These are phyloP conservation scores for Fusarium xylarioides DNA, from an alignment of 2,329 filamentous ascomycete species.

Conservation along the genomic window DNA sequence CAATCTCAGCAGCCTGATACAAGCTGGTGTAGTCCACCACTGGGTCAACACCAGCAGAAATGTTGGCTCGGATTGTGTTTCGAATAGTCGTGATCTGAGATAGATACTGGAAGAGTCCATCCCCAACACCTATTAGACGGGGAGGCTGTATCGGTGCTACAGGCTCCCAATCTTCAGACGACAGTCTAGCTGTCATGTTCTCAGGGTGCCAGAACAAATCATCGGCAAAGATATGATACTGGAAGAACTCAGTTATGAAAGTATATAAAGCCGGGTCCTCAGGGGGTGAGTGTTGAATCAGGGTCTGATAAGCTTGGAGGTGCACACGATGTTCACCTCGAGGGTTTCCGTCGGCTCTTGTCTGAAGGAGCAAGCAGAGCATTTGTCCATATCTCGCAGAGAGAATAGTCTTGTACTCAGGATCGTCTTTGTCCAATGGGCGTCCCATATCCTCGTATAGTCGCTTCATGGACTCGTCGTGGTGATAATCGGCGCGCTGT, in stretches of 20 bases:
- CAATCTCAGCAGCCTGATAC: constrained; percentile 78
- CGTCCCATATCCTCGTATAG: constrained; percentile 58
- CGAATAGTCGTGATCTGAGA: constrained; percentile 81
- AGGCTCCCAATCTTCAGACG: constrained; percentile 56
- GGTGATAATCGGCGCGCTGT: constrained; percentile 64
- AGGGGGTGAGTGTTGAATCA: constrained; percentile 71
- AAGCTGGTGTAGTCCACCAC: constrained; percentile 78
- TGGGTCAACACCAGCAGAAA: constrained; percentile 69
- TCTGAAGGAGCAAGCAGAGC: constrained; percentile 68
- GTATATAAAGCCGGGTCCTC: constrained; percentile 70
- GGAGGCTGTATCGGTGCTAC: constrained; percentile 55
- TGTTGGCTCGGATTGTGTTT: constrained; percentile 75
- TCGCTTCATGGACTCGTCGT: constrained; percentile 62
- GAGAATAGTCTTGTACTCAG: constrained; percentile 57
- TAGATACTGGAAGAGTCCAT: constrained; percentile 82
- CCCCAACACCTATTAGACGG: constrained; percentile 80
- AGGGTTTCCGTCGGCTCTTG: constrained; percentile 64
- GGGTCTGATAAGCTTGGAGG: constrained; percentile 76
- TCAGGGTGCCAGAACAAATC: constrained; percentile 64
- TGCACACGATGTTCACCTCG: constrained; percentile 81
- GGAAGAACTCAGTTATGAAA: constrained; percentile 80
- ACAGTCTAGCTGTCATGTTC: constrained; percentile 49
- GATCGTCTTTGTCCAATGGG: constrained; percentile 53
- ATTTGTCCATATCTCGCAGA: constrained; percentile 70
- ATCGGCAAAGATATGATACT: constrained; percentile 79